Evolutionary conservation across 495 filamentous ascomycete species (phyloP).

Genomic region (Penicillium herquei): DNA sequence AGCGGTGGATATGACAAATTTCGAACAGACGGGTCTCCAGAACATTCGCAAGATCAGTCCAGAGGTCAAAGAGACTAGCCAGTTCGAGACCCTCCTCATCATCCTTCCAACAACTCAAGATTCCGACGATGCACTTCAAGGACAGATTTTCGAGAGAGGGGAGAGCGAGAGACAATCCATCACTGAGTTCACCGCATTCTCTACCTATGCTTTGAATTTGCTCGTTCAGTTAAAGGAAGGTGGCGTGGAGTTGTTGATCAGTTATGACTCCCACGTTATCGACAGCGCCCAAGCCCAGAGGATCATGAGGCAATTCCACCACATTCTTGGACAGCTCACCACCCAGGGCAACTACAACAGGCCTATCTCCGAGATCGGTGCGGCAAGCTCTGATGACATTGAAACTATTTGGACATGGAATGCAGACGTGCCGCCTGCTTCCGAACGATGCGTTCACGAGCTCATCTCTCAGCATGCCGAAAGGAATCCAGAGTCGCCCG

Average conservation of each 20-base stretch:
- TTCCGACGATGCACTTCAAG: background rate
- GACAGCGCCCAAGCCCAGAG: too few relatives aligned
- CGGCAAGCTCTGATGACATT: background rate
- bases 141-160: background rate
- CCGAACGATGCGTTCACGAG: conserved; percentile 12
- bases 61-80: background rate
- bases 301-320: too few relatives aligned
- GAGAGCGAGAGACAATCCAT: too few relatives aligned
- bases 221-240: too few relatives aligned
- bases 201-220: too few relatives aligned
- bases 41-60: background rate
- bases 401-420: background rate
- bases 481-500: conserved; percentile 18
- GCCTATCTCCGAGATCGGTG: background rate
- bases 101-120: background rate
- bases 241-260: too few relatives aligned
- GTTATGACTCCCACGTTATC: too few relatives aligned
- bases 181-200: too few relatives aligned
- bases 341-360: background rate
- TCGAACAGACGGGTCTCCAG: background rate
- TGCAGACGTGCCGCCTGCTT: background rate
- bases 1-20: background rate
- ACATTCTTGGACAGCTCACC: background rate
- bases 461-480: background rate
- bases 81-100: background rate